Base-by-base conservation (phyloP, 495 filamentous ascomycete genomes). In the Aspergillus nidulans region DNA sequence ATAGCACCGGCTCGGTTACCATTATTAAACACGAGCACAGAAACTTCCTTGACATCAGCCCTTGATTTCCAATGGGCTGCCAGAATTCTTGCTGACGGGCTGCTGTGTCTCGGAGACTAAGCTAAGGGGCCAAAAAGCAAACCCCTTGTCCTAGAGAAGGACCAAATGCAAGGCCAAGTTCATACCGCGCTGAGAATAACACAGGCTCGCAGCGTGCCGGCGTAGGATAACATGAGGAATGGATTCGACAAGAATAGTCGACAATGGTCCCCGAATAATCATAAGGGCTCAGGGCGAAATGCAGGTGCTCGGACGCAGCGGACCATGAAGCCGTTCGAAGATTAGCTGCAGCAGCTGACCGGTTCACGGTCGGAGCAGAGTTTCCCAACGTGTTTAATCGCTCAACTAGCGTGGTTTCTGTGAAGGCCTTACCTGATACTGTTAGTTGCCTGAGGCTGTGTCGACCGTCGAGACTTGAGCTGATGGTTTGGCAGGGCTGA, bases 381-480 rank as follows among this genome's bases (percentile, higher is more conserved):
- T 42, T 20, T 41, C 24, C 19, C 9, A 10, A 30, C 23, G 24
- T 18, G 53, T 26, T 49, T 30, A 49, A 49, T 49, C 28, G 45
- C 26, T 42, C 34, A 10, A 23, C 24, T 55, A 55, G 25, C 28
- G 21, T 28, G 6, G 24, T 8, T 30, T 41, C n/a, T 9, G 21
- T 19, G 36, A 16, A 42, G 38, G 20, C 40, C 16, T 49, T 25
- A 24, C 39, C 28, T 18, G 23, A 10, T 36, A 20, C 34, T 18
- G 36, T 36, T 52, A 50, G 36, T 54, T 51, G 59, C 54, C 59
- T 55, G 54, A 57, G 50, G 59, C 54, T 61, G 59, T 61, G 59
- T 41, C 15, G 38, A 40, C 50, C 55, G 59, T 41, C 15, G 45
- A 49, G 45, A 38, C 49, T 46, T 36, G 43, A 45, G 45, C 45